Evolutionary conservation across 2,329 filamentous ascomycete species (phyloP).

Genomic region (Karstenula rhodostoma): DNA sequence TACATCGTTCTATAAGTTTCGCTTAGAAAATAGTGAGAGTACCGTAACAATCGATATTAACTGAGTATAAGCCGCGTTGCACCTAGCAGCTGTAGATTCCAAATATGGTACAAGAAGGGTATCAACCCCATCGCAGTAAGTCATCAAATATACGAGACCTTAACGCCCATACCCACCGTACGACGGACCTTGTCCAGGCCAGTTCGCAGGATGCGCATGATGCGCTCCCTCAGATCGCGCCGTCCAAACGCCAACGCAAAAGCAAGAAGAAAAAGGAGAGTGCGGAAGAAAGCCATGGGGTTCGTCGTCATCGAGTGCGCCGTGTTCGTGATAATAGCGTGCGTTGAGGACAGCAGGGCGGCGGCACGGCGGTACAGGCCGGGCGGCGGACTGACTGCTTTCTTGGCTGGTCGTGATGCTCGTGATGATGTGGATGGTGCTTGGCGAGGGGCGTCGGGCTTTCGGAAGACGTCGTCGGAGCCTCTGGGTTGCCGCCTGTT

Average conservation of each 20-base stretch:
- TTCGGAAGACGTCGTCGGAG: constrained; percentile 41
- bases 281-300: constrained; percentile 64
- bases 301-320: constrained; percentile 62
- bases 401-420: constrained; percentile 42
- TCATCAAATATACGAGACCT: constrained; percentile 88
- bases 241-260: constrained; percentile 79
- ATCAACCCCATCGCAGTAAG: constrained; percentile 1
- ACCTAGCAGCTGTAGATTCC: not conserved
- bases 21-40: not conserved
- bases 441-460: constrained; percentile 25
- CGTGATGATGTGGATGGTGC: constrained; percentile 40
- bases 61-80: not conserved
- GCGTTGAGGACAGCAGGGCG: constrained; percentile 56
- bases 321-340: constrained; percentile 60
- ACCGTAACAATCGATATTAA: not conserved
- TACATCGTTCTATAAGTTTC: not conserved
- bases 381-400: constrained; percentile 43
- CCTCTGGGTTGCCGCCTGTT: constrained; percentile 43
- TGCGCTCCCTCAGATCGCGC: constrained; percentile 75
- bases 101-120: constrained; percentile 20
- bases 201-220: constrained; percentile 72
- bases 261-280: constrained; percentile 80
- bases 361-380: constrained; percentile 54
- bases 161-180: constrained; percentile 95
- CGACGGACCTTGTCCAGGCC: constrained; percentile 83